These are phyloP conservation scores for Aspergillus unguis DNA, from an alignment of 2,329 filamentous ascomycete species.

Conservation along the genomic window DNA sequence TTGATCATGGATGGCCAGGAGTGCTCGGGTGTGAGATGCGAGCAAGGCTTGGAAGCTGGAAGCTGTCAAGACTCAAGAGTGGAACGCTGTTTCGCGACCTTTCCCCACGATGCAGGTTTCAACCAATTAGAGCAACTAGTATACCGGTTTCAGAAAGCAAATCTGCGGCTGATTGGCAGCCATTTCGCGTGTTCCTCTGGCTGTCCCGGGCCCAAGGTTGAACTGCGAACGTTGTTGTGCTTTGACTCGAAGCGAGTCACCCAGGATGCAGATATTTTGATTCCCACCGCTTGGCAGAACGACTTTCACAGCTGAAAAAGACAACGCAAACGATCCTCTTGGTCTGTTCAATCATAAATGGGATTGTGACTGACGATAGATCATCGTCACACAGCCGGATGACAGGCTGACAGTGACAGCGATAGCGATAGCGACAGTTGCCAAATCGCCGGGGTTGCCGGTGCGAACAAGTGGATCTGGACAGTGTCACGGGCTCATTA, in stretches of 20 bases:
- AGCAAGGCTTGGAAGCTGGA: conserved; percentile 24
- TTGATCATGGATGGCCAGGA: conserved; percentile 23
- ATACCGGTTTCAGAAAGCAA: conserved; percentile 4
- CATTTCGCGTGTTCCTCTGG: neutral
- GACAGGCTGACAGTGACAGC: conserved; percentile 6
- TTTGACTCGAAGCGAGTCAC: neutral
- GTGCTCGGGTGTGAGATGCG: conserved; percentile 24
- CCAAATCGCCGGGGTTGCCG: conserved; percentile 12
- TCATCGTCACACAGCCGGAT: neutral
- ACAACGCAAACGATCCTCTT: too few relatives aligned
- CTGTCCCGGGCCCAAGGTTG: neutral
- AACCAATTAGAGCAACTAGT: conserved; percentile 13
- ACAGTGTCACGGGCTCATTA: conserved; percentile 11
- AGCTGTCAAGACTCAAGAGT: conserved; percentile 27
- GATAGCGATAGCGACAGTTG: too few relatives aligned
- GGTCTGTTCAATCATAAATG: too few relatives aligned
- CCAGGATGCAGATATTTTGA: neutral
- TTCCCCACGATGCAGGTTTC: conserved; percentile 16
- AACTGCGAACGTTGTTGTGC: too few relatives aligned
- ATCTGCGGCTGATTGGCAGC: conserved; percentile 6
- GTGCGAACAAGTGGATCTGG: conserved; percentile 11
- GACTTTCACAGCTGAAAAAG: neutral
- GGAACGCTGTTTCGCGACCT: conserved; percentile 18
- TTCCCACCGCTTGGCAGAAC: conserved; percentile 3
- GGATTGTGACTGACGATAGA: neutral